phyloP scores from a whole-genome alignment of 768 basidiomycete genomes.

The Hirschioporus abietinus region DNA sequence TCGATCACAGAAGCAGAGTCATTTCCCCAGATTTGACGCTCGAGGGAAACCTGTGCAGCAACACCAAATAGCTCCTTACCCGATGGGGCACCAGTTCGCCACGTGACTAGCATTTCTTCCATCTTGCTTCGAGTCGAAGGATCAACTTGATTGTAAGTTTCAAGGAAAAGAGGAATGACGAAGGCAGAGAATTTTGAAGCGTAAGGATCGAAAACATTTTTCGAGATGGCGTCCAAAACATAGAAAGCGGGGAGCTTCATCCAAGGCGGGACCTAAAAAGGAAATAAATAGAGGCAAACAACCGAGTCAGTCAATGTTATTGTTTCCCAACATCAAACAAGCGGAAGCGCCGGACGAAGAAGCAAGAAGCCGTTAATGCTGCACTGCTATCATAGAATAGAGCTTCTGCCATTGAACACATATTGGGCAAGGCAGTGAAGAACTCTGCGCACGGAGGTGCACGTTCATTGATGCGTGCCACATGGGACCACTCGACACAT shows the following conservation, averaged over 20 bases:
- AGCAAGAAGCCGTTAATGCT: constrained; percentile 1
- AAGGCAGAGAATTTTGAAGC: constrained; percentile 78
- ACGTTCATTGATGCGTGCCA: background rate
- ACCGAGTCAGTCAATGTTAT: constrained; percentile 68
- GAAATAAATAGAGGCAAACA: constrained; percentile 26
- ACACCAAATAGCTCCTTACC: constrained; percentile 83
- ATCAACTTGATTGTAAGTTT: constrained; percentile 85
- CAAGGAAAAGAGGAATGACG: constrained; percentile 79
- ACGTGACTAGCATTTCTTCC: constrained; percentile 96
- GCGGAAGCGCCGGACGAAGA: constrained; percentile 10
- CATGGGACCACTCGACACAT: background rate
- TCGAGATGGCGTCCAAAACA: constrained; percentile 93
- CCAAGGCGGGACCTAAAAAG: constrained; percentile 72
- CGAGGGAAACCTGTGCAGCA: constrained; percentile 75
- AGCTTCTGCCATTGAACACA: background rate
- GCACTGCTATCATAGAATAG: background rate
- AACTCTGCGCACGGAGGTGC: background rate
- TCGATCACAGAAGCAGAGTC: constrained; percentile 26
- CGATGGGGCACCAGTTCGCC: constrained; percentile 81
- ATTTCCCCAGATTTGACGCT: constrained; percentile 76
- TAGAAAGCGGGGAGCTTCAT: constrained; percentile 94
- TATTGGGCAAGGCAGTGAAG: background rate
- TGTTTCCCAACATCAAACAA: constrained; percentile 13
- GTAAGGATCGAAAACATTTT: constrained; percentile 93
- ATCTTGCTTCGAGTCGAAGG: constrained; percentile 83